Base-by-base conservation (phyloP, 1,284 basidiomycete genomes). In the Paramarasmius palmivorus region DNA sequence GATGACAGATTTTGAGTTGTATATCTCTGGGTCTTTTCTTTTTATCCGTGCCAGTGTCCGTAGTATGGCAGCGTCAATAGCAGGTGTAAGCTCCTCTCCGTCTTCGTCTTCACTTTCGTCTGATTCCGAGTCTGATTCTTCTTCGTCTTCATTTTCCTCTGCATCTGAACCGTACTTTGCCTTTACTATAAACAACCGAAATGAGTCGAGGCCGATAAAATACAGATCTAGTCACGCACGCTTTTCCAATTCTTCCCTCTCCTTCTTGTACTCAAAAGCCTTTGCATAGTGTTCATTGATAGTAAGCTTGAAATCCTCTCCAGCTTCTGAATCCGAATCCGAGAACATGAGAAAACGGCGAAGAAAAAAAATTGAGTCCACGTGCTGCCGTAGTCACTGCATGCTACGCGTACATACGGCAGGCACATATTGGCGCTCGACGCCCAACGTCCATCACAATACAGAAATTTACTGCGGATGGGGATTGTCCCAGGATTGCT, bases 61-160 rank as follows among this genome's bases (percentile, higher is more conserved):
- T 39, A 99, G 78, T 63, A 99, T 97, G 17, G 97, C 97, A 41
- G 90, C 97, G 67, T 99, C 96, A 44, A 98, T 83, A 0, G 91
- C 88, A 2, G 95, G 94, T 0, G 95, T 99, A 52, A 99, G 82
- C 69, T 98, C 92, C 61, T 94, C 93, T 12, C 95, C 97, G 56
- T 97, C 92, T 66, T 96, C 93, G 66, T 99, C 96, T 66, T 98
- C 95, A 1, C 84, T 86, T 64, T 92, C 91, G 46, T 86, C 88
- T 32, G 83, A 82, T 63, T 92, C 88, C 0, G 87, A 89, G 61
- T 92, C 90, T 4, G 81, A 79, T 25, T 76, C 73, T 2, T 39
- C 50, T 2, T 73, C 72, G n/a, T 75, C 73, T 79, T 19, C 83
- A 8, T 69, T 69, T 20, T 75, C 74, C 17, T 82, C 80, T 34